Evolutionary conservation across 2,329 filamentous ascomycete species (phyloP), one percentile per base, ranked within the genome.

Genomic region (Ophiostoma sp.): DNA sequence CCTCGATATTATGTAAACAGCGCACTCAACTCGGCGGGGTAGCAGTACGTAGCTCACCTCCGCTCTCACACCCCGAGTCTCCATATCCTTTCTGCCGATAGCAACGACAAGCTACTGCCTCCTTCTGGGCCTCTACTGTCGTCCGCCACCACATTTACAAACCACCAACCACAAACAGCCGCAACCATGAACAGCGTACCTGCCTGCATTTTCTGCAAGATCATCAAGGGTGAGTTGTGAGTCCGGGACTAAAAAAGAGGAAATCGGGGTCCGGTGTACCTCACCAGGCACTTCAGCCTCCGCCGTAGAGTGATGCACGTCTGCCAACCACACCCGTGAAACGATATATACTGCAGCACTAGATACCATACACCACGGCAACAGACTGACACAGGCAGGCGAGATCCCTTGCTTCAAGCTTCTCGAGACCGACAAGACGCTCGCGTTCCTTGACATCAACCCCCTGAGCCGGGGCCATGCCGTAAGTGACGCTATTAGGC

Each of bases 371-470:
- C n/a, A 55, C 49, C 40, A 44, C 18, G n/a, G 27, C 27, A 27
- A 27, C 27, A 27, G 27, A 64, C 63, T 64, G 42, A 64, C 42
- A 27, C 36, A 4, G 27, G 40, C 60, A 97, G 93, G 93, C 73
- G 94, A 98, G 71, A 97, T 99, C 78, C 95, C 95, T 65, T 94
- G 88, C 74, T 89, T 98, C 84, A 99, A 97, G 85, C 88, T 99
- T 80, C 93, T 92, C 77, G 95, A 99, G 81, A 95, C 87, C 75
- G 91, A 96, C 49, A 97, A 94, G 82, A 91, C 94, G 63, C 84
- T 97, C 71, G 95, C 95, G 9, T 99, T 99, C 79, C 89, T 99
- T 73, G 95, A 99, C 78, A 97, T 99, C 80, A 89, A 92, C 72
- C 95, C 95, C 4, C 82, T 98, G 36, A 92, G 89, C 78, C 86